These are phyloP conservation scores for Hansenula anomala DNA, from an alignment of 1,139 yeast genomes.

Conservation along the genomic window DNA sequence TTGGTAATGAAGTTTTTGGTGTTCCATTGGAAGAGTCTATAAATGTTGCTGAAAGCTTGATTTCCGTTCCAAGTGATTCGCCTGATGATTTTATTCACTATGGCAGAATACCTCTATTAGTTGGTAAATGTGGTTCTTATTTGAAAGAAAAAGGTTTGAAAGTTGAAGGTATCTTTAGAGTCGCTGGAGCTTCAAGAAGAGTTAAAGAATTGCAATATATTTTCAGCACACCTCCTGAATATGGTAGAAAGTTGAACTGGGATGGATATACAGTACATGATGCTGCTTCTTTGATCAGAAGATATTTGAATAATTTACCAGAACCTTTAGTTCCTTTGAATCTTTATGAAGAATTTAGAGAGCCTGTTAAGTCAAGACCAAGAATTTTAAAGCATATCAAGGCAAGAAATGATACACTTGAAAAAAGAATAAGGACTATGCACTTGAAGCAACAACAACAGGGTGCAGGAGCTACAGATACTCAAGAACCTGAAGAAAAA, in stretches of 20 bases:
- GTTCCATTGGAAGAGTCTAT: conserved; percentile 71
- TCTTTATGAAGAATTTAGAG: conserved; percentile 74
- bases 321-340: conserved; percentile 87
- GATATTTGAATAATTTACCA: conserved; percentile 83
- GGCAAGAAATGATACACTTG: conserved; percentile 33
- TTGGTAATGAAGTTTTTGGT: conserved; percentile 65
- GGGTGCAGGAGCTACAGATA: neutral
- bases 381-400: conserved; percentile 60
- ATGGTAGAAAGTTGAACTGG: conserved; percentile 87
- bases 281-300: conserved; percentile 84
- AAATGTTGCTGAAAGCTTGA: conserved; percentile 68
- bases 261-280: conserved; percentile 96
- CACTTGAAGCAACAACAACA: neutral
- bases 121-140: conserved; percentile 90
- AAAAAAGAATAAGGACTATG: conserved; percentile 20
- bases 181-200: conserved; percentile 88
- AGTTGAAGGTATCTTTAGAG: conserved; percentile 89
- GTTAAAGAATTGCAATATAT: conserved; percentile 79
- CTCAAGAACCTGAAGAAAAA: conserved; percentile 7
- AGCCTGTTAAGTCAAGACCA: conserved; percentile 61
- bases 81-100: conserved; percentile 58
- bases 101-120: conserved; percentile 84
- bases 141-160: conserved; percentile 70
- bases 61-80: conserved; percentile 53
- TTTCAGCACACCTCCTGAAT: conserved; percentile 84